Evolutionary conservation across 257 asterid genomes (phyloP), one percentile per base, ranked within the genome.

Genomic region (Leptodermis oblonga): DNA sequence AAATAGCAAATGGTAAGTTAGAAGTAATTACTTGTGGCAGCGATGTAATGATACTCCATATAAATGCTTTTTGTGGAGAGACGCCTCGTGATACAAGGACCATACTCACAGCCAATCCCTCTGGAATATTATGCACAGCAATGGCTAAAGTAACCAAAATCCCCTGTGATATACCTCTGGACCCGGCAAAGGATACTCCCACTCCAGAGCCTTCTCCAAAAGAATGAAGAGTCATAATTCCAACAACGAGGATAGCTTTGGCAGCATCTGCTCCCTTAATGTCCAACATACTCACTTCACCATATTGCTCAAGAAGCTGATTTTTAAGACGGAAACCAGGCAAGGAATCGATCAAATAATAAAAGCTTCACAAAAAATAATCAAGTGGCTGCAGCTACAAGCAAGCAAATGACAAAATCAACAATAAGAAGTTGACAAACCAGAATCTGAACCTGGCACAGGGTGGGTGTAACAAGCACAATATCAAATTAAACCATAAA

Each of bases 161-260:
- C 65, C 99, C 99, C 77, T 94, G 97, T 9, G 97, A 84, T 77
- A 94, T 77, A 46, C 99, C 99, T 80, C 89, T 91, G 34, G 99
- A 90, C 60, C 99, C 97, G 71, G 99, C 99, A 81, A 91, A 94
- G 52, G 99, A 94, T 75, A 94, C 99, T 76, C 99, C 99, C 58
- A 94, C 99, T 30, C 99, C 99, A 65, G 99, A 90, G 46, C 99
- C 99, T 84, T 94, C 99, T 43, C 99, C 99, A 72, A 94, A 89
- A 70, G 99, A 94, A 87, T 94, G 99, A 73, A 94, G 97, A 28
- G 97, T 94, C 97, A 94, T 94, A 64, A 94, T 94, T 33, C 99
- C 99, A 71, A 94, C 95, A 30, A 94, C 97, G 73, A 94, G 96
- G 77, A 94, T 85, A 39, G 80, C 93, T 84, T 94, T 94, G 72